These are phyloP conservation scores for Nemania sp. DNA, from an alignment of 2,329 filamentous ascomycete genomes.

Conservation along the genomic window DNA sequence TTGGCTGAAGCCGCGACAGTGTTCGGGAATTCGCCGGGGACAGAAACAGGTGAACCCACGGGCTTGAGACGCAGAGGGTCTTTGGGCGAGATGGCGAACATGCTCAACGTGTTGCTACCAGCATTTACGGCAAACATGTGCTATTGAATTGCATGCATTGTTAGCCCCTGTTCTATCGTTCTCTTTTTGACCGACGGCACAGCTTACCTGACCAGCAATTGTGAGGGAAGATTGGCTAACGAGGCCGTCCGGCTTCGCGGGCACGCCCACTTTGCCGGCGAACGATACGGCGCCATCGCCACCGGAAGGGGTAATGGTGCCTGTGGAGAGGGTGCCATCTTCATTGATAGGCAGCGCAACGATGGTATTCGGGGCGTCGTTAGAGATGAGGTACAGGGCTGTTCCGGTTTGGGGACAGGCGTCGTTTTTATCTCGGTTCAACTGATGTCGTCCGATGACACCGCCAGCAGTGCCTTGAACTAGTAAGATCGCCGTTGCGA, in stretches of 20 bases:
- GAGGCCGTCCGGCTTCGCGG: background rate
- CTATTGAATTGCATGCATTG: conserved; percentile 39
- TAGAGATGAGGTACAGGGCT: background rate
- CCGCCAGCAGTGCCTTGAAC: background rate
- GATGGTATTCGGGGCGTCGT: background rate
- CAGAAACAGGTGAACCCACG: conserved; percentile 47
- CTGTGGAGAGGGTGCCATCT: background rate
- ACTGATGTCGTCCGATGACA: background rate
- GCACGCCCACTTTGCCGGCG: background rate
- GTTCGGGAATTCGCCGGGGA: conserved; percentile 58
- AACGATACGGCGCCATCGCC: background rate
- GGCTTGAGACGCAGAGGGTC: conserved; percentile 52
- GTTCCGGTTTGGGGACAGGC: background rate
- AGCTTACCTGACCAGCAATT: background rate
- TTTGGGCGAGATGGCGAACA: conserved; percentile 49
- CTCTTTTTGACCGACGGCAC: no score
- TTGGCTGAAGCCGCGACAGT: conserved; percentile 52
- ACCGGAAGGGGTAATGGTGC: background rate
- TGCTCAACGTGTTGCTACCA: conserved; percentile 56
- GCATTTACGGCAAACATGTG: conserved; percentile 60
- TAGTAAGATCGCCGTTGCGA: background rate
- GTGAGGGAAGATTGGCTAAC: background rate
- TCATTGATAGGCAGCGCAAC: background rate
- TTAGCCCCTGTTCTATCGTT: background rate
- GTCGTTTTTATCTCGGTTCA: background rate